phyloP scores from a whole-genome alignment of 805 yeast species.

The Candida ovalis region DNA sequence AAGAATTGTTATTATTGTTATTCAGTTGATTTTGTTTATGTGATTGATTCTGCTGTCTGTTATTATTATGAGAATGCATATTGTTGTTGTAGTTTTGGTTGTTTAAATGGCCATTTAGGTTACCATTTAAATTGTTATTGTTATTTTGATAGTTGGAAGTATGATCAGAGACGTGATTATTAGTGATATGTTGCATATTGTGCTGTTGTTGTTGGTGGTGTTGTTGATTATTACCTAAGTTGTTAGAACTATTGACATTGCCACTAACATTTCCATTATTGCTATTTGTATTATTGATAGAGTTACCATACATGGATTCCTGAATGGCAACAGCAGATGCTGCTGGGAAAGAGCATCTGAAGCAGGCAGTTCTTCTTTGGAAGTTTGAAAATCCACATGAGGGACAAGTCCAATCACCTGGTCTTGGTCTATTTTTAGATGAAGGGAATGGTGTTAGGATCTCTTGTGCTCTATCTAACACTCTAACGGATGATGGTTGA shows the following conservation, averaged over 20 bases:
- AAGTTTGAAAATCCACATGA: conserved; percentile 93
- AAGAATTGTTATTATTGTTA: conserved; percentile 18
- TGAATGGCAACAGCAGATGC: conserved; percentile 67
- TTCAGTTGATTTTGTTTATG: background rate
- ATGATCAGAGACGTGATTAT: conserved; percentile 7
- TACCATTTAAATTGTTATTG: conserved; percentile 13
- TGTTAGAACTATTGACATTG: conserved; percentile 14
- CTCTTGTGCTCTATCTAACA: conserved; percentile 79
- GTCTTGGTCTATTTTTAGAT: conserved; percentile 82
- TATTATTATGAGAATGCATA: conserved; percentile 9
- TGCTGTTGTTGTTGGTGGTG: conserved; percentile 15
- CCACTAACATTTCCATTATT: conserved; percentile 12
- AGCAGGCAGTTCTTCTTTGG: conserved; percentile 91
- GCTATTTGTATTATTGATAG: conserved; percentile 3
- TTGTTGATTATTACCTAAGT: conserved; percentile 13
- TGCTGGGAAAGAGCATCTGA: conserved; percentile 87
- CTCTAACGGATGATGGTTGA: conserved; percentile 76
- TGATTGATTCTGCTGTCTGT: conserved; percentile 6
- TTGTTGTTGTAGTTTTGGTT: conserved; percentile 17
- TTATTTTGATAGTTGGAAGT: conserved; percentile 13
- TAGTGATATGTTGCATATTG: conserved; percentile 13
- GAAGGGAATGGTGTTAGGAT: conserved; percentile 81
- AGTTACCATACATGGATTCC: conserved; percentile 46
- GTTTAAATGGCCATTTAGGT: conserved; percentile 12
- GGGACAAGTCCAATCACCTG: conserved; percentile 98